Percentiles rank a stretch among this genome's conserved stretches.
phyloP scores from a whole-genome alignment of 345 rosid species.

The Melastoma malabathricum region DNA sequence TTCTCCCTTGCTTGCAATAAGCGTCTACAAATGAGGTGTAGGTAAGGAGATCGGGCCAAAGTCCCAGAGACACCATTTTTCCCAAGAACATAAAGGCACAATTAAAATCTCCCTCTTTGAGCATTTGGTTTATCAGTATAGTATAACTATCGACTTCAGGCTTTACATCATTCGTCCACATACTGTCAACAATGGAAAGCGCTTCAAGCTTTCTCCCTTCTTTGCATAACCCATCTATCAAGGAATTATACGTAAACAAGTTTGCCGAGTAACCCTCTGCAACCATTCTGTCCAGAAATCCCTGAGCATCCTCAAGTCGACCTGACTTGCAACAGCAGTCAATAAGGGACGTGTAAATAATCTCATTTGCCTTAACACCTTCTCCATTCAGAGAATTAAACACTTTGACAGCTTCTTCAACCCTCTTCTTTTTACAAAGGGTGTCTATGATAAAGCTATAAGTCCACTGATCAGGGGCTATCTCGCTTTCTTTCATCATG shows the following conservation, averaged over 20 bases:
- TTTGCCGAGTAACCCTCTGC: constrained; percentile 46
- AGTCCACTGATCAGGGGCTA: constrained; percentile 68
- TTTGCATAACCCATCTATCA: constrained; percentile 62
- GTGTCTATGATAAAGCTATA: constrained; percentile 49
- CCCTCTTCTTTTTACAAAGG: constrained; percentile 51
- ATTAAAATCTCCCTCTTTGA: constrained; percentile 53
- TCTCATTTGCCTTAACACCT: constrained; percentile 58
- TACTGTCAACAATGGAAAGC: constrained; percentile 25
- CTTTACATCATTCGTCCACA: constrained; percentile 37
- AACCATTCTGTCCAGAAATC: constrained; percentile 50
- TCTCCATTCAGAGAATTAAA: constrained; percentile 61
- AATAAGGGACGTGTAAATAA: constrained; percentile 70
- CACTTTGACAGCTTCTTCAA: constrained; percentile 51
- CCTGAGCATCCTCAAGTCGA: constrained; percentile 34
- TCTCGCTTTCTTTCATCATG: constrained; percentile 44
- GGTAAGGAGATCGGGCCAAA: constrained; percentile 51
- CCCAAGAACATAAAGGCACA: constrained; percentile 35
- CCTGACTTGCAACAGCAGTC: constrained; percentile 75
- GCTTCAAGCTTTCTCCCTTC: constrained; percentile 44
- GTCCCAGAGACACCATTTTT: constrained; percentile 42
- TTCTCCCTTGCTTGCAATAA: constrained; percentile 45
- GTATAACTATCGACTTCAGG: constrained; percentile 56
- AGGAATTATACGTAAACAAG: constrained; percentile 52
- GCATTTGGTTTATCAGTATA: constrained; percentile 43
- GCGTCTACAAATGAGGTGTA: constrained; percentile 66